Conservation (phyloP, 2,329 filamentous ascomycete species). For the Atkinsonella hypoxylon region DNA sequence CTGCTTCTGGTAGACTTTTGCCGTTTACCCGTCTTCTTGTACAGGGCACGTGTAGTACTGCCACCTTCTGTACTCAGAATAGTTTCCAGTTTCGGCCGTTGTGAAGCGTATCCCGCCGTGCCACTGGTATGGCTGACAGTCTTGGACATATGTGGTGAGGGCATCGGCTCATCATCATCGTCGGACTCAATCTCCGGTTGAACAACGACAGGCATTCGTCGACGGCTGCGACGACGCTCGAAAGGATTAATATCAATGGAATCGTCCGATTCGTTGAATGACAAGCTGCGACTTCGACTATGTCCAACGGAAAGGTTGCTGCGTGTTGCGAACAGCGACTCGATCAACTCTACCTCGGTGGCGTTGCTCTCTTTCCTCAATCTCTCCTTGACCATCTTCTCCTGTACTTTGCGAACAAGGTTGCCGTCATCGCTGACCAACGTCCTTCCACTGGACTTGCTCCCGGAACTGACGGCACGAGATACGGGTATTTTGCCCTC, state of each 20-base stretch:
- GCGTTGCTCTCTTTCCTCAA: slow-evolving; percentile 28
- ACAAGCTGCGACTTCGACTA: slow-evolving; percentile 25
- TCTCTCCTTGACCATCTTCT: slow-evolving; percentile 34
- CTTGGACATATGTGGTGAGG: slow-evolving; percentile 13
- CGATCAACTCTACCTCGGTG: slow-evolving; percentile 33
- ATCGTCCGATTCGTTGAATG: slow-evolving; percentile 25
- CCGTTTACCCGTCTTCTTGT: slow-evolving; percentile 19
- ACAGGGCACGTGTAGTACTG: slow-evolving; percentile 16
- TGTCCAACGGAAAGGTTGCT: slow-evolving; percentile 21
- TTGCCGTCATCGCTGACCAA: slow-evolving; percentile 28
- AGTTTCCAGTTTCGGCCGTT: slow-evolving; percentile 33
- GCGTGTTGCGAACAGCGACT: slow-evolving; percentile 26
- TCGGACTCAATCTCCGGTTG: slow-evolving; percentile 21
- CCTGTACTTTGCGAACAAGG: slow-evolving; percentile 31
- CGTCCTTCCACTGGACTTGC: slow-evolving; percentile 35
- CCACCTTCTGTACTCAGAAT: slow-evolving; percentile 30
- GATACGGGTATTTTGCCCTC: slow-evolving; percentile 66
- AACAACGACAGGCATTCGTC: slow-evolving; percentile 17
- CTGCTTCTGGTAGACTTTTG: slow-evolving; percentile 19
- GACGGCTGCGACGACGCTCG: slow-evolving; percentile 16
- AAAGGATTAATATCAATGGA: slow-evolving; percentile 16
- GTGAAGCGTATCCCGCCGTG: slow-evolving; percentile 21
- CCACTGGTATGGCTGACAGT: slow-evolving; percentile 16
- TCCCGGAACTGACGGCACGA: slow-evolving; percentile 46
- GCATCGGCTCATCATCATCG: slow-evolving; percentile 20